Evolutionary conservation across 2,329 filamentous ascomycete species (phyloP).

Genomic region (Fusarium longipes): DNA sequence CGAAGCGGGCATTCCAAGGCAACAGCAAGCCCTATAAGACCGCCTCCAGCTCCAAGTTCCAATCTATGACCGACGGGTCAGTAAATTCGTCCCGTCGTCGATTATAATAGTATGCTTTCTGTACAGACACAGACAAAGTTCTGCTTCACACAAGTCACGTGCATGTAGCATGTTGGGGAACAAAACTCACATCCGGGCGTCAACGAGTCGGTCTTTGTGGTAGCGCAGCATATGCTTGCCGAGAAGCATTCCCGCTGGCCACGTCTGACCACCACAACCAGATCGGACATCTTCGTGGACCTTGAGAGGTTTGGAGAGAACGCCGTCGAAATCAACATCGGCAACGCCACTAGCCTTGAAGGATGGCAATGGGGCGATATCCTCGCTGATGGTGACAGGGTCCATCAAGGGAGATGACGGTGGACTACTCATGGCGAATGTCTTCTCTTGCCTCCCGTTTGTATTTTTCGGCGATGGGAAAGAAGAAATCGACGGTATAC

Average conservation of each 20-base stretch:
- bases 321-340: conserved; percentile 74
- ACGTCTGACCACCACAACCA: conserved; percentile 92
- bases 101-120: conserved; percentile 17
- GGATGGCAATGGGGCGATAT: conserved; percentile 68
- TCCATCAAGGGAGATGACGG: conserved; percentile 63
- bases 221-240: conserved; percentile 86
- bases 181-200: conserved; percentile 74
- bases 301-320: conserved; percentile 75
- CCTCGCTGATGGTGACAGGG: conserved; percentile 63
- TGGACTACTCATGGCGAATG: conserved; percentile 46
- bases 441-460: conserved; percentile 1
- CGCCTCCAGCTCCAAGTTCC: conserved; percentile 92
- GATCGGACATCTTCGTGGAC: conserved; percentile 87
- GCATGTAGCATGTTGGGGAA: neutral
- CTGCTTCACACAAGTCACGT: conserved; percentile 21
- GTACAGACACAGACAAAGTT: conserved; percentile 1
- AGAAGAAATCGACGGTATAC: neutral
- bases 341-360: conserved; percentile 67
- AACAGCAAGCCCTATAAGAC: conserved; percentile 79
- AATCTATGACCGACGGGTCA: conserved; percentile 65
- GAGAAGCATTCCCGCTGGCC: conserved; percentile 93
- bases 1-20: conserved; percentile 66
- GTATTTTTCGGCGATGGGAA: neutral
- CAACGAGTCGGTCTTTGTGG: conserved; percentile 70
- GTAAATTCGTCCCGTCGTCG: conserved; percentile 20